Base-by-base conservation (phyloP, 176 grass and related monocot genomes). In the Avena atlantica region DNA sequence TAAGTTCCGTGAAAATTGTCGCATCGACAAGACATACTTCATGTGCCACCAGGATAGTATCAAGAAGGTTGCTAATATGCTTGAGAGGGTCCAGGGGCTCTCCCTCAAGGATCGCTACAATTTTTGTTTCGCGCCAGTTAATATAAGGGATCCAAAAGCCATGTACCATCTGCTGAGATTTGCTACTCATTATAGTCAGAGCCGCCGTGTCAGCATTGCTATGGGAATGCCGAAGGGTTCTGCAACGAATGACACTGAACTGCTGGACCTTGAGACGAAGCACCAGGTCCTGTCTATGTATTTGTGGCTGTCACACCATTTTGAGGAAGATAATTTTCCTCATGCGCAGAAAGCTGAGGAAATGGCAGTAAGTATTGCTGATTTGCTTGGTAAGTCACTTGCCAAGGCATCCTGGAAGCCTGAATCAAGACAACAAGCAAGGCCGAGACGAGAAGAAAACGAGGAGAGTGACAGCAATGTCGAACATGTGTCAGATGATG, bases 261-360 rank as follows among this genome's bases (percentile, higher is more conserved):
- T 98, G 42, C 90, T 98, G 67, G 93, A 98, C 80, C 94, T 98
- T 19, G 96, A 98, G 89, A 92, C 96, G 42, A 98, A 98, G 80
- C 96, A 98, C 80, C 96, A 98, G 88, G 90, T 98, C 68, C n/a
- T 96, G 21, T 95, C 91, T 6, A 96, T 95, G 92, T 98, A 98
- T 76, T 59, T 98, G 70, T 98, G 93, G 96, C 69, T 98, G 66
- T 88, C 93, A 37, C 79, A 98, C 78, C 96, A 98, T 93, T 96
- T 98, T 79, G 90, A 94, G 66, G 79, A 96, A 81, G 92, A 92
- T 58, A 81, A 84, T 48, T 98, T 98, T 74, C 96, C 96, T 88
- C 91, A 94, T 77, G 90, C 86, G 65, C 64, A 92, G 84, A 94
- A 92, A 78, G 96, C 96, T 71, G 96, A 92, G 85, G 87, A 78